Conservation (phyloP, 148 eudicot species). For the Dysphania ambrosioides region DNA sequence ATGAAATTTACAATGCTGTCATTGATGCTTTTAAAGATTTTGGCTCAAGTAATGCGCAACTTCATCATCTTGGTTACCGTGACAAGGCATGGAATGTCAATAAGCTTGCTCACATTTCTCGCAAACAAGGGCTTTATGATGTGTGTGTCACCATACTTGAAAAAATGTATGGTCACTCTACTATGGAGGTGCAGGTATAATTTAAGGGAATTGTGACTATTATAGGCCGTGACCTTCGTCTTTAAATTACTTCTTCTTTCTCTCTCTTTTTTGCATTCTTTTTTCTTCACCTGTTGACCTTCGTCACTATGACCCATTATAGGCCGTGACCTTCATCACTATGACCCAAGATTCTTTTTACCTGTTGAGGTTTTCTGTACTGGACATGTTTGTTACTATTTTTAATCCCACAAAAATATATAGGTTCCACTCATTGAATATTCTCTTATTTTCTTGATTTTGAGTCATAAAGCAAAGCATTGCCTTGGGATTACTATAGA, state of each 20-base stretch:
- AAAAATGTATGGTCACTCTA: conserved; percentile 96
- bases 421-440: not conserved
- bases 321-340: too few species aligned
- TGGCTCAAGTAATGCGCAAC: conserved; percentile 66
- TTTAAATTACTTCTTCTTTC: not conserved
- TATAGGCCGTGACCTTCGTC: not conserved
- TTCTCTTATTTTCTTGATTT: too few species aligned
- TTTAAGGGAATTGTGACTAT: not conserved
- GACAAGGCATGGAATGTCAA: conserved; percentile 99
- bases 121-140: conserved; percentile 89
- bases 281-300: not conserved
- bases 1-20: conserved; percentile 91
- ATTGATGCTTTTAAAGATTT: conserved; percentile 94
- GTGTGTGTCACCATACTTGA: conserved; percentile 92
- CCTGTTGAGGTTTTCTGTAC: not conserved
- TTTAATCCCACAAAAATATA: not conserved
- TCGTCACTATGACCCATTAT: not conserved
- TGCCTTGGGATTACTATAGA: too few species aligned
- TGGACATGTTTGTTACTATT: not conserved
- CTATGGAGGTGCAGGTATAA: conserved; percentile 98
- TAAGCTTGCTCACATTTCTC: conserved; percentile 89
- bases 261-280: not conserved
- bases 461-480: too few species aligned
- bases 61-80: conserved; percentile 96
- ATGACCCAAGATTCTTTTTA: not conserved